Conservation (phyloP, 352 stramenopile species). For the Stephanocyclus meneghinianus region DNA sequence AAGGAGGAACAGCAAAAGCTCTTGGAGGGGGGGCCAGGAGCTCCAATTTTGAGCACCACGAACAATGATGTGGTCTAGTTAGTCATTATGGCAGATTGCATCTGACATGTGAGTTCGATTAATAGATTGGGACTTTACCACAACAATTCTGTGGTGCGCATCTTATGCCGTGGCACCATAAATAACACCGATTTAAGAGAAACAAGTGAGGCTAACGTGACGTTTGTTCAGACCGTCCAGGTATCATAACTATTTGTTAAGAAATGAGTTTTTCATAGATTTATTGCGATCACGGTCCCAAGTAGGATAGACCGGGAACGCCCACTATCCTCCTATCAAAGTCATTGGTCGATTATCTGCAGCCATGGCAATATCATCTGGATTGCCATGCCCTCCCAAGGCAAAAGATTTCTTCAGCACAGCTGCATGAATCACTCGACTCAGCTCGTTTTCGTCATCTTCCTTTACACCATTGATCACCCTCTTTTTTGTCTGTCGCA, state of each 20-base stretch:
- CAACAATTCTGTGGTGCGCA: too few species aligned
- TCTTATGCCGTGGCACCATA: too few species aligned
- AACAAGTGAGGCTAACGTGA: not conserved
- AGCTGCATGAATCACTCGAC: constrained; percentile 86
- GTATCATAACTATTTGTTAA: not conserved
- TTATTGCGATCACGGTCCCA: constrained; percentile 3
- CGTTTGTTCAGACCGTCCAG: not conserved
- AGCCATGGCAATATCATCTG: constrained; percentile 85
- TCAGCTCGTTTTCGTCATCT: constrained; percentile 85
- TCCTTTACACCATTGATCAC: constrained; percentile 51
- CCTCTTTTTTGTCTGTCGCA: constrained; percentile 62
- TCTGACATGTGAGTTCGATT: not conserved
- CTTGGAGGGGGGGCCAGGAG: constrained; percentile 19
- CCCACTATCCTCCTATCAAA: constrained; percentile 91
- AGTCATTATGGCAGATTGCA: not conserved
- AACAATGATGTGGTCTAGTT: not conserved
- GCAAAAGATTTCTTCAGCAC: constrained; percentile 91
- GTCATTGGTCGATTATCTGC: constrained; percentile 96
- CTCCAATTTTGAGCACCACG: constrained; percentile 23
- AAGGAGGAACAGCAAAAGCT: constrained; percentile 58
- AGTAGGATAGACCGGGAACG: too few species aligned
- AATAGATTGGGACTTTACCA: too few species aligned
- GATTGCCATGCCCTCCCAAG: constrained; percentile 92
- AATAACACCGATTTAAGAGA: too few species aligned
- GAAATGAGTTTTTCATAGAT: not conserved